Evolutionary conservation across 1,139 yeast genomes (phyloP).

Genomic region (Arxiozyma telluris): DNA sequence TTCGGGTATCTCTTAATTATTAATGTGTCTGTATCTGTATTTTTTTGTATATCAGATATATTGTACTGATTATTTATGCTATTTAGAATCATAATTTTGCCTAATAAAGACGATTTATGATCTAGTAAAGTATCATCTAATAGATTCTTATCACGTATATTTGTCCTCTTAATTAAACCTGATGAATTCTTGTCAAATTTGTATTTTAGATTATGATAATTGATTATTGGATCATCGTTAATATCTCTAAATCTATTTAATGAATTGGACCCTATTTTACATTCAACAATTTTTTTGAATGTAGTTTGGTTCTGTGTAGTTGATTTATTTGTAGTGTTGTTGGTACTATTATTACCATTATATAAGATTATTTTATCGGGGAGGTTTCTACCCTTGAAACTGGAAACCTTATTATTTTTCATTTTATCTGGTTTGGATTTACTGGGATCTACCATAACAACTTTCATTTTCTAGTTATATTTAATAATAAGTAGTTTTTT

Average conservation of each 20-base stretch:
- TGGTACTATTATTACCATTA: neutral
- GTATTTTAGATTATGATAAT: no score
- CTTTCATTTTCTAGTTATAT: slow-evolving; percentile 10
- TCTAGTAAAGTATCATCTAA: neutral
- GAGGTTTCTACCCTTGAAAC: slow-evolving; percentile 3
- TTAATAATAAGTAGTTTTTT: neutral
- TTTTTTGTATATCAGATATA: neutral
- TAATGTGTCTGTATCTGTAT: slow-evolving; percentile 2
- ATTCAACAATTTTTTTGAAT: neutral
- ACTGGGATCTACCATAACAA: slow-evolving; percentile 20
- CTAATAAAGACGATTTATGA: neutral
- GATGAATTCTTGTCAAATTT: neutral
- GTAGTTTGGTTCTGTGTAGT: neutral
- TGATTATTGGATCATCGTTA: neutral
- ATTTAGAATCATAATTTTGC: neutral
- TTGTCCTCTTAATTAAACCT: no score
- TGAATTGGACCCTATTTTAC: neutral
- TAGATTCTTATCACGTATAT: neutral
- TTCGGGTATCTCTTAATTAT: slow-evolving; percentile 13
- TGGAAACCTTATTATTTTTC: slow-evolving; percentile 8
- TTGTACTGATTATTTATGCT: no score
- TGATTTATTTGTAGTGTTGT: neutral
- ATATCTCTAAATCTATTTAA: neutral
- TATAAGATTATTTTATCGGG: neutral
- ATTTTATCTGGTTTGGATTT: slow-evolving; percentile 11